Evolutionary conservation across 1,139 yeast species (phyloP), one percentile per base, ranked within the genome.

Genomic region (Candida tetrigidarum): DNA sequence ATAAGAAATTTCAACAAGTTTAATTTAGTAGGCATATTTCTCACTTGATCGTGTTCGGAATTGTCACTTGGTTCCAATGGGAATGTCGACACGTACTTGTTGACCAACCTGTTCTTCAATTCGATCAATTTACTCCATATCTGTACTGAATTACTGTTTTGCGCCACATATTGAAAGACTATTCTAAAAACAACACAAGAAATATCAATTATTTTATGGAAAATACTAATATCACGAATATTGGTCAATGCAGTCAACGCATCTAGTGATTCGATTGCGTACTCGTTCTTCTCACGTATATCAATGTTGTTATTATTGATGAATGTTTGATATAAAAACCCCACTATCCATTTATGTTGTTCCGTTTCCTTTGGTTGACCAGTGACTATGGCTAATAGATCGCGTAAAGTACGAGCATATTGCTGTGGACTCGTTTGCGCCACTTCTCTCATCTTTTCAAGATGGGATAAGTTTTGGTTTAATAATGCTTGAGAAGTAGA

Each of bases 1-100:
- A 87, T 81, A 7, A 90, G 79, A 51, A 92, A 84, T 63, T 86
- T 89, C 44, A 86, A 69, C 23, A 88, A 71, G 37, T 92, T 86
- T 22, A 88, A 67, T 60, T 81, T 83, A 38, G 83, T 70, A 15
- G 79, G 81, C 34, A 82, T 60, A 39, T 83, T 76, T 57, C 83
- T 72, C 30, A 66, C 53, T 27, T 64, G 61, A 55, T 80, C 83
- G 32, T 75, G 71, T 54, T 81, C 84, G 34, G 62, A 69, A 53
- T 74, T 76, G 43, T 73, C 76, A n/a, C 77, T 68, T 18, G 68
- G 54, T 5, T 57, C 62, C 40, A 79, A 67, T 1, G 85, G 85
- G 51, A 68, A 79, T 41, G 66, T 57, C 3, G 58, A 49, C 27
- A 62, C 59, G 56, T 70, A 71, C 50, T 73, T 70, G 25, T 60